Conservation (phyloP, 805 yeast species). For the Starmerella geochares region DNA sequence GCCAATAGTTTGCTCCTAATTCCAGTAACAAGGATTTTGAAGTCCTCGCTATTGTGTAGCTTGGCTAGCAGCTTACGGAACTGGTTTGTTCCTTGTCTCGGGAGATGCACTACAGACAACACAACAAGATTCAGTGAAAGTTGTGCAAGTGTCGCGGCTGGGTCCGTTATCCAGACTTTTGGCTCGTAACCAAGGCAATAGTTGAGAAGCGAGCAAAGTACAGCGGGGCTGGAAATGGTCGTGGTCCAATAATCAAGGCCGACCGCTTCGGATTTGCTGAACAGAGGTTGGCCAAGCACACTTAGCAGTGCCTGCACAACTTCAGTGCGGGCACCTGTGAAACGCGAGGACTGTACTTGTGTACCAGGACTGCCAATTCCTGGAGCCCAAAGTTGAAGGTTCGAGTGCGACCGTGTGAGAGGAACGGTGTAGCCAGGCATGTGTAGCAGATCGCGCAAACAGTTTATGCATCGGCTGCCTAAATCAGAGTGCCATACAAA, state of each 20-base stretch:
- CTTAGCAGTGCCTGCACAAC: slow-evolving; percentile 51
- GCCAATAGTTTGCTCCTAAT: slow-evolving; percentile 6
- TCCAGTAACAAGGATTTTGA: slow-evolving; percentile 24
- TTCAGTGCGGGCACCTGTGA: slow-evolving; percentile 58
- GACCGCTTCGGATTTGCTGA: slow-evolving; percentile 28
- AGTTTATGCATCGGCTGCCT: slow-evolving; percentile 31
- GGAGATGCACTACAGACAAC: slow-evolving; percentile 55
- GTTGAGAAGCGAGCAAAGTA: slow-evolving; percentile 62
- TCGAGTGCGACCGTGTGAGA: slow-evolving; percentile 5
- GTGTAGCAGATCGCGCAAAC: slow-evolving; percentile 43
- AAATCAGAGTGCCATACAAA: slow-evolving; percentile 25
- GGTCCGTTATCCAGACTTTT: slow-evolving; percentile 26
- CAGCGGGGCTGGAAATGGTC: slow-evolving; percentile 43
- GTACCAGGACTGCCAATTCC: slow-evolving; percentile 50
- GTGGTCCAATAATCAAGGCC: slow-evolving; percentile 56
- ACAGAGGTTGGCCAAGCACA: slow-evolving; percentile 53
- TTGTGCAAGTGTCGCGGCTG: slow-evolving; percentile 35
- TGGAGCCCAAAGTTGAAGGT: slow-evolving; percentile 55
- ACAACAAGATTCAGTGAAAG: slow-evolving; percentile 54
- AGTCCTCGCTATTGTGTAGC: slow-evolving; percentile 30
- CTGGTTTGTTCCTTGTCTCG: slow-evolving; percentile 31
- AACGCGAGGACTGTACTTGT: slow-evolving; percentile 29
- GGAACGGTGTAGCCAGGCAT: slow-evolving; percentile 47
- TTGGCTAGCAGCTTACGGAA: slow-evolving; percentile 31
- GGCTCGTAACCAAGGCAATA: slow-evolving; percentile 33